Conservation (phyloP, 306 rosid genomes). For the Prunus mume region DNA sequence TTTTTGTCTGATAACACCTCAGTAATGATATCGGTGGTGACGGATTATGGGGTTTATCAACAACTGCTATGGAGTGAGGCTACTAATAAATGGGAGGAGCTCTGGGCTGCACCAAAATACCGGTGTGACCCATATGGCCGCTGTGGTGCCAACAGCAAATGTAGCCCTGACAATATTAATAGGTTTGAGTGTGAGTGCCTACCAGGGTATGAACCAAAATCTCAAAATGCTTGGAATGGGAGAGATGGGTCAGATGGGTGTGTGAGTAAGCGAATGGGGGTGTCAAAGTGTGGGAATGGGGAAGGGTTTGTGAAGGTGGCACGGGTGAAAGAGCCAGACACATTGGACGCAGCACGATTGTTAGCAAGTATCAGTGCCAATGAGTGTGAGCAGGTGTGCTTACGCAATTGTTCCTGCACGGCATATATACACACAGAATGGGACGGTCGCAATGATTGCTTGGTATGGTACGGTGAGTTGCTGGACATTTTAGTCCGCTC, state of each 20-base stretch:
- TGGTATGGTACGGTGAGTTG: conserved; percentile 48
- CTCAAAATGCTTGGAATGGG: conserved; percentile 28
- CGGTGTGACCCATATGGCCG: conserved; percentile 44
- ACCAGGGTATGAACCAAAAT: conserved; percentile 51
- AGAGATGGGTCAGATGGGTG: conserved; percentile 51
- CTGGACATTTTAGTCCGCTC: conserved; percentile 35
- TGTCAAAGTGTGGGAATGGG: conserved; percentile 34
- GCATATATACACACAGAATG: conserved; percentile 37
- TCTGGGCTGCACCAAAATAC: conserved; percentile 28
- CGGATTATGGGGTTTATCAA: neutral
- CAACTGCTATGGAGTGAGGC: neutral
- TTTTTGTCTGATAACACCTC: neutral
- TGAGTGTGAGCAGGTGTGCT: conserved; percentile 38
- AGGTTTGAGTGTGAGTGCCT: conserved; percentile 41
- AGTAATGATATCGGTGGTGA: neutral
- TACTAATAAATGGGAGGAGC: neutral
- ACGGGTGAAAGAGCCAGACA: conserved; percentile 45
- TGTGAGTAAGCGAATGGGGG: conserved; percentile 26
- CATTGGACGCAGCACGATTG: conserved; percentile 25
- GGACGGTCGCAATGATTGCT: conserved; percentile 33
- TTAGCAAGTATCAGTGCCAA: conserved; percentile 9
- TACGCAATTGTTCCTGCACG: conserved; percentile 46
- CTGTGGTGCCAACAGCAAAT: conserved; percentile 44
- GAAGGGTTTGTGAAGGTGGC: conserved; percentile 48
- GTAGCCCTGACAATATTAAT: conserved; percentile 31